Conservation (phyloP, 2,329 filamentous ascomycete genomes). For the Trichoderma guizhouense region DNA sequence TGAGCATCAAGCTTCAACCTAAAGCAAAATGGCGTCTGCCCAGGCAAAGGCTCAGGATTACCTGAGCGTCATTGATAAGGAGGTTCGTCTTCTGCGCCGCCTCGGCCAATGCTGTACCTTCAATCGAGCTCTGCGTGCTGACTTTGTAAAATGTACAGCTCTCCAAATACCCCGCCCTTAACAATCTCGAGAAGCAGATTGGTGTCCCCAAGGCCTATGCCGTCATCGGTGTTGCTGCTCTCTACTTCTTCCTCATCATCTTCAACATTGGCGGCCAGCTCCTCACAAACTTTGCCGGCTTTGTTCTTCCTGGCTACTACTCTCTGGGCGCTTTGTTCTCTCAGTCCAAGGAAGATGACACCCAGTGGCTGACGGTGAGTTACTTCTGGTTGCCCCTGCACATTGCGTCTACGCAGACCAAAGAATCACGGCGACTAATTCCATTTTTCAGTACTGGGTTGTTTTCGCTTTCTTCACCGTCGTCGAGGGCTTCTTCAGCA, state of each 20-base stretch:
- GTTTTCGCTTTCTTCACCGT: constrained; percentile 81
- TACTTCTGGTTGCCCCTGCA: neutral
- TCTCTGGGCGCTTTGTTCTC: constrained; percentile 76
- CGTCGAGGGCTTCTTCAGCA: constrained; percentile 75
- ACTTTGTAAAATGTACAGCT: constrained; percentile 51
- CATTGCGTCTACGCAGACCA: neutral
- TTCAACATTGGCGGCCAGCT: constrained; percentile 90
- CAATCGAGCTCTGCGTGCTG: constrained; percentile 23
- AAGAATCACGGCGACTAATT: constrained; percentile 32
- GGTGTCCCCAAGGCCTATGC: constrained; percentile 82
- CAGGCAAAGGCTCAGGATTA: constrained; percentile 76
- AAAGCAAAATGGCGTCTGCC: constrained; percentile 62
- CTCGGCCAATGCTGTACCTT: neutral
- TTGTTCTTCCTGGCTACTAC: constrained; percentile 80
- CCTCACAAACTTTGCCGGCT: constrained; percentile 81
- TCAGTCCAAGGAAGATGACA: constrained; percentile 69
- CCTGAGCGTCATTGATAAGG: constrained; percentile 75
- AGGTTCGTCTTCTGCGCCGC: constrained; percentile 55
- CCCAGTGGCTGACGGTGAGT: constrained; percentile 73
- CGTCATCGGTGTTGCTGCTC: constrained; percentile 68
- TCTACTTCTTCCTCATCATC: constrained; percentile 89
- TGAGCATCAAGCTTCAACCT: neutral
- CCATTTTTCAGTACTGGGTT: constrained; percentile 69
- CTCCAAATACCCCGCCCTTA: constrained; percentile 78
- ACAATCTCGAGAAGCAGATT: constrained; percentile 82